Conservation (phyloP, 352 stramenopile genomes). For the Phytopythium helicoides region DNA sequence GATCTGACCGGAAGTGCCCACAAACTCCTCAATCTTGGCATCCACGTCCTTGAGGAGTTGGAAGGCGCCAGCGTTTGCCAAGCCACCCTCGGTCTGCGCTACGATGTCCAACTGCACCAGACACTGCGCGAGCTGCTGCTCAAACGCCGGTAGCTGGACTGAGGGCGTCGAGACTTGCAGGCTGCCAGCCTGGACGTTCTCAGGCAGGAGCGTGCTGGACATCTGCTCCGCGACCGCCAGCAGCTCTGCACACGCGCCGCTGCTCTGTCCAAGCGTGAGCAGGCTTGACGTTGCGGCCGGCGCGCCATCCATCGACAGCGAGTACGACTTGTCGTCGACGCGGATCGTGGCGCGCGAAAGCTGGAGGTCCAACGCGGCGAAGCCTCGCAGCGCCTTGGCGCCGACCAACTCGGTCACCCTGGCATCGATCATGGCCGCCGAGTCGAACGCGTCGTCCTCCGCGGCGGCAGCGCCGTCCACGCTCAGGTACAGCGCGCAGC, state of each 20-base stretch:
- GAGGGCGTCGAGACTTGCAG: slow-evolving; percentile 21
- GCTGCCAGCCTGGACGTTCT: slow-evolving; percentile 16
- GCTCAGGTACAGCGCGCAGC: slow-evolving; percentile 33
- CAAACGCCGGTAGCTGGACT: background rate
- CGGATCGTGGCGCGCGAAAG: slow-evolving; percentile 9
- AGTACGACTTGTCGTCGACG: slow-evolving; percentile 22
- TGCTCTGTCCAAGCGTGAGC: slow-evolving; percentile 20
- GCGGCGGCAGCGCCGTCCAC: slow-evolving; percentile 20
- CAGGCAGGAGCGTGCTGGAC: slow-evolving; percentile 11
- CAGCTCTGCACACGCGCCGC: slow-evolving; percentile 24
- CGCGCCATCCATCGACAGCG: slow-evolving; percentile 17
- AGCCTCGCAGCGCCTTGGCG: slow-evolving; percentile 10
- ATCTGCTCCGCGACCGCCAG: slow-evolving; percentile 7
- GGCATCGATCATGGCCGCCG: slow-evolving; percentile 19
- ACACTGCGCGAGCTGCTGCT: slow-evolving; percentile 9
- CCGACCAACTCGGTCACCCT: slow-evolving; percentile 18
- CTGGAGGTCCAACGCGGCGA: background rate
- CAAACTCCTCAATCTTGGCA: slow-evolving; percentile 35
- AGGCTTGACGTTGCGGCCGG: slow-evolving; percentile 11
- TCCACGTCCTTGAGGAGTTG: slow-evolving; percentile 44
- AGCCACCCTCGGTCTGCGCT: slow-evolving; percentile 3
- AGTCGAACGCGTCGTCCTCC: slow-evolving; percentile 14
- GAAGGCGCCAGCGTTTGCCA: slow-evolving; percentile 14
- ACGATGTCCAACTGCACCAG: slow-evolving; percentile 22
- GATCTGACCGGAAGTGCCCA: slow-evolving; percentile 27